Evolutionary conservation across 371 early-diverging fungal species (phyloP), one percentile per base, ranked within the genome.

Genomic region (Blakeslea trispora): DNA sequence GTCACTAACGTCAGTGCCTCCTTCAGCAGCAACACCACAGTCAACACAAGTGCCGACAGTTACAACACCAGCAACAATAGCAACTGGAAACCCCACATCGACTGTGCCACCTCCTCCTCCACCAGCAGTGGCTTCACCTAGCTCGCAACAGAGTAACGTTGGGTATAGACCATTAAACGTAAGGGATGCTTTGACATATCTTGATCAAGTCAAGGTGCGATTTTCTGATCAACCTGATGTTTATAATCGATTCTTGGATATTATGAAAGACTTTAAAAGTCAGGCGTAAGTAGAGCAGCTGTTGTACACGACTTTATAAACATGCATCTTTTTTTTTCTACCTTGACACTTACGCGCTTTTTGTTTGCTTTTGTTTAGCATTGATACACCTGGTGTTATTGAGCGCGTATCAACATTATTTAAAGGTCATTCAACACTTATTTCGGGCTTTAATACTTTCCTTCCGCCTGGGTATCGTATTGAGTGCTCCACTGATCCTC

Each of bases 261-360:
- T 98, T 31, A 99, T 99, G 99, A 97, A 97, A 78, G 99, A 99
- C 65, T 99, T 98, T 68, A 99, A 99, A 75, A 91, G 95, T 61
- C 94, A 98, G 64, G 86, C 87, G 91, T 91, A 81, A 79, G 81
- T 78, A 17, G 14, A 34, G 13, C 15, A n/a, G 18, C 5, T 41
- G 28, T 28, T 28, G 28, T 28, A 28, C 28, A 28, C 28, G 7
- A 28, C 5, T n/a, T n/a, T n/a, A n/a, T n/a, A n/a, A n/a, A n/a
- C n/a, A n/a, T n/a, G 21, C 19, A 11, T 57, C 3, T 47, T 32
- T 39, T 23, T 44, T 19, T 17, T 31, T 18, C 28, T n/a, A n/a
- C n/a, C n/a, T n/a, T 5, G 28, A 28, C 7, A 28, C 28, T 28
- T 28, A 28, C 28, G 28, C 28, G 28, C 28, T 51, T 55, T 7